These are phyloP conservation scores for Aleurites moluccanus DNA, from an alignment of 441 rosid genomes.

Conservation along the genomic window DNA sequence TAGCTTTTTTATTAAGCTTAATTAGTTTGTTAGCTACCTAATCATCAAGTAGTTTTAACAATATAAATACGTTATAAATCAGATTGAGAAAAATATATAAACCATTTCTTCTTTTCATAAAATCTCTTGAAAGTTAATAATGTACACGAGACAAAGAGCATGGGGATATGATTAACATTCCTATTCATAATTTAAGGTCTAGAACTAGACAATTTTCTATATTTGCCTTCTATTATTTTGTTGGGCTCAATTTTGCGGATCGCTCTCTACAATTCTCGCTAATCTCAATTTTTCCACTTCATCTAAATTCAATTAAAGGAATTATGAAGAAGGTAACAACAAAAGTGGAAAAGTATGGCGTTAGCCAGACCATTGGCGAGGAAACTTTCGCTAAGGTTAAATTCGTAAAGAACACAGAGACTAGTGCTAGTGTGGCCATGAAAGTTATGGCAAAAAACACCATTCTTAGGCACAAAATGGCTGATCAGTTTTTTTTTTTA, in stretches of 20 bases:
- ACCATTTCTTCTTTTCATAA: too few species aligned
- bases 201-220: too few species aligned
- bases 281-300: not conserved
- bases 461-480: slow-evolving; percentile 83
- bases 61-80: too few species aligned
- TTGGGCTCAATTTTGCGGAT: too few species aligned
- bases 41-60: too few species aligned
- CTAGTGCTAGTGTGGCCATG: slow-evolving; percentile 81
- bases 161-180: too few species aligned
- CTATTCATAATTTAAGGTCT: too few species aligned
- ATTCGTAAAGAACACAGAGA: slow-evolving; percentile 71
- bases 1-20: too few species aligned
- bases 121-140: too few species aligned
- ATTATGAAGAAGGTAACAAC: slow-evolving; percentile 45
- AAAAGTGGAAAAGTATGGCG: slow-evolving; percentile 76
- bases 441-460: slow-evolving; percentile 74
- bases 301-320: not conserved
- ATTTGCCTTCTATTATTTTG: not conserved
- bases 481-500: slow-evolving; percentile 64
- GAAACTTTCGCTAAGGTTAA: slow-evolving; percentile 96
- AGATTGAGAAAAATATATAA: too few species aligned
- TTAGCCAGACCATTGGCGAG: slow-evolving; percentile 87
- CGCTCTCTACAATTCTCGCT: not conserved
- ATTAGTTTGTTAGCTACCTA: too few species aligned
- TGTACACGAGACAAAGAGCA: too few species aligned